A percentile compares a stretch with the other conserved stretches of the same genome.
phyloP scores from a whole-genome alignment of 2,329 filamentous ascomycete species.

The Fusarium haematococcum region DNA sequence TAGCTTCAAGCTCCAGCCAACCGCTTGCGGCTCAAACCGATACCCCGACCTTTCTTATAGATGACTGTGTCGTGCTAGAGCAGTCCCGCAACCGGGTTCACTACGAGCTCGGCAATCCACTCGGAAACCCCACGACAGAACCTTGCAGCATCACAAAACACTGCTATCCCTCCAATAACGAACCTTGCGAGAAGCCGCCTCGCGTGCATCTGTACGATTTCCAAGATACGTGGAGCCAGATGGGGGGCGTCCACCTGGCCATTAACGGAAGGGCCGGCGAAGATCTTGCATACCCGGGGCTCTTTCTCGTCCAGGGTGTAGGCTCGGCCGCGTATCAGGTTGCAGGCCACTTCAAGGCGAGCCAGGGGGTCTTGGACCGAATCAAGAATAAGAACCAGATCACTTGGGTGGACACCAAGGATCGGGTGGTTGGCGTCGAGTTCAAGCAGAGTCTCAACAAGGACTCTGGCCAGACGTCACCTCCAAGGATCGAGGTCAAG shows the following conservation, averaged over 20 bases:
- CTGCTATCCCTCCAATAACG: neutral
- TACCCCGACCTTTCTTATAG: neutral
- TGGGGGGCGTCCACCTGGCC: neutral
- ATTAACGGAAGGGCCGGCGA: neutral
- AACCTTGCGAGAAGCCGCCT: neutral
- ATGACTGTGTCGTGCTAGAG: neutral
- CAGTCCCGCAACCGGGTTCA: neutral
- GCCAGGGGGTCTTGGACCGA: neutral
- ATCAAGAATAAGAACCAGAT: neutral
- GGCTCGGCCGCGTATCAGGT: neutral
- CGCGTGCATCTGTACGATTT: neutral
- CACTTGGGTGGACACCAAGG: neutral
- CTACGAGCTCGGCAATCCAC: neutral
- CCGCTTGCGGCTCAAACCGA: neutral
- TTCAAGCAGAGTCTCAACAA: neutral
- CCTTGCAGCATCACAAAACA: neutral
- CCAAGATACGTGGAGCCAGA: neutral
- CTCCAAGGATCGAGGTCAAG: slow-evolving; percentile 1
- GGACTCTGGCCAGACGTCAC: neutral
- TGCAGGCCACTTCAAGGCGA: neutral
- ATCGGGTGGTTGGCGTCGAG: neutral
- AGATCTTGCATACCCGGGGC: neutral
- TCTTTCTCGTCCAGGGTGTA: neutral
- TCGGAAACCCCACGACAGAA: neutral
- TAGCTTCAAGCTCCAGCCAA: neutral